These are phyloP conservation scores for Blastocystis sp. DNA, from an alignment of 352 stramenopile species.

Conservation along the genomic window DNA sequence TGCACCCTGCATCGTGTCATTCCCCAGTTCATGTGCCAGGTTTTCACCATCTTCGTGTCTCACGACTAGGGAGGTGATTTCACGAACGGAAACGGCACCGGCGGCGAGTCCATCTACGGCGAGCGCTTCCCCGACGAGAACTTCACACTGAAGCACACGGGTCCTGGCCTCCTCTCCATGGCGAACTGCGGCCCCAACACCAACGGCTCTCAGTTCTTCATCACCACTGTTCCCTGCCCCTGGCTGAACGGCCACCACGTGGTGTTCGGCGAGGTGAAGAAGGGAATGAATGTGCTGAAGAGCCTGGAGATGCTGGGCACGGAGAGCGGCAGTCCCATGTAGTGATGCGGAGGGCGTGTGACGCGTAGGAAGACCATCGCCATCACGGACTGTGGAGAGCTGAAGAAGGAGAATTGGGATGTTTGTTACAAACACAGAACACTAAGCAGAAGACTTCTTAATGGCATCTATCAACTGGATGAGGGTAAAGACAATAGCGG, in stretches of 20 bases:
- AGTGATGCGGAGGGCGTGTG: background rate
- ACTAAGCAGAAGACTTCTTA: too few relatives aligned
- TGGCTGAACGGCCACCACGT: slow-evolving; percentile 21
- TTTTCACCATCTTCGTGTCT: slow-evolving; percentile 60
- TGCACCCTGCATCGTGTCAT: slow-evolving; percentile 93
- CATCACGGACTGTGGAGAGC: slow-evolving; percentile 48
- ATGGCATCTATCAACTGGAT: too few relatives aligned
- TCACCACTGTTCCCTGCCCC: slow-evolving; percentile 69
- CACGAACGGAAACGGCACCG: slow-evolving; percentile 85
- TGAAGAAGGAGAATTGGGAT: slow-evolving; percentile 15
- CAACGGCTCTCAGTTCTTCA: background rate
- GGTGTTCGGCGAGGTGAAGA: slow-evolving; percentile 46
- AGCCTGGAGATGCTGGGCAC: slow-evolving; percentile 73
- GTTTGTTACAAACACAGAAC: too few relatives aligned
- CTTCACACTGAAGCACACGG: slow-evolving; percentile 81
- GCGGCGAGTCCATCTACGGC: slow-evolving; percentile 88
- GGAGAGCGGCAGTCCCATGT: slow-evolving; percentile 48
- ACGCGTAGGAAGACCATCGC: slow-evolving; percentile 29
- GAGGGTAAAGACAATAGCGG: slow-evolving; percentile 12
- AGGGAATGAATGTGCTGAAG: slow-evolving; percentile 73
- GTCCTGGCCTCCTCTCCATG: slow-evolving; percentile 81
- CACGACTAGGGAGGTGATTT: slow-evolving; percentile 87
- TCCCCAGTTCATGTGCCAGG: slow-evolving; percentile 86
- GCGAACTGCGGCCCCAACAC: slow-evolving; percentile 77
- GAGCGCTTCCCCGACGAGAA: slow-evolving; percentile 77